Conservation (phyloP, 2,329 filamentous ascomycete genomes). For the Cercospora citrullina region DNA sequence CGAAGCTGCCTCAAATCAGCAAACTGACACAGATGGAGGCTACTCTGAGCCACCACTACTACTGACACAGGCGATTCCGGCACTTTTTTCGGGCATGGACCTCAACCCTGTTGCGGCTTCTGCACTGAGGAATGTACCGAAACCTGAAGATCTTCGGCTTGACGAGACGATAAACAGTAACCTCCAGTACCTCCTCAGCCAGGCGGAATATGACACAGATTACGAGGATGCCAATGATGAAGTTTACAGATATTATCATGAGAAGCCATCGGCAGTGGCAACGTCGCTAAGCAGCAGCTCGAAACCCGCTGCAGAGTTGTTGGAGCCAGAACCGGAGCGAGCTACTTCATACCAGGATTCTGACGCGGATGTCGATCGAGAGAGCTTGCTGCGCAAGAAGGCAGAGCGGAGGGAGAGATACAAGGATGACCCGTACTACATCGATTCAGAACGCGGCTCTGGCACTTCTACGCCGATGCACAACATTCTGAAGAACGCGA, state of each 20-base stretch:
- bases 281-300: constrained; percentile 17
- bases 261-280: constrained; percentile 38
- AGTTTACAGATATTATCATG: constrained; percentile 49
- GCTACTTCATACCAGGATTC: constrained; percentile 49
- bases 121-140: constrained; percentile 82
- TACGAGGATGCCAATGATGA: constrained; percentile 46
- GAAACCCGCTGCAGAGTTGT: constrained; percentile 46
- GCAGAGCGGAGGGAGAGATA: constrained; percentile 79
- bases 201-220: constrained; percentile 49
- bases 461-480: constrained; percentile 75
- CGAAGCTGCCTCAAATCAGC: constrained; percentile 73
- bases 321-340: constrained; percentile 40
- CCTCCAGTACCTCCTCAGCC: constrained; percentile 64
- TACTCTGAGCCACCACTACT: constrained; percentile 78
- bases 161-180: constrained; percentile 79
- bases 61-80: constrained; percentile 86
- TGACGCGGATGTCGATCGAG: constrained; percentile 63
- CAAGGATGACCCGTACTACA: constrained; percentile 95
- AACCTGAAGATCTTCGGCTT: constrained; percentile 73
- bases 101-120: constrained; percentile 84
- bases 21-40: constrained; percentile 57
- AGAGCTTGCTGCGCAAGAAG: constrained; percentile 71
- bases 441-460: constrained; percentile 54
- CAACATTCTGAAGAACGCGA: constrained; percentile 66
- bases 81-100: constrained; percentile 81